Base-by-base conservation (phyloP, 2,329 filamentous ascomycete species). In the Pseudogymnoascus sp. region DNA sequence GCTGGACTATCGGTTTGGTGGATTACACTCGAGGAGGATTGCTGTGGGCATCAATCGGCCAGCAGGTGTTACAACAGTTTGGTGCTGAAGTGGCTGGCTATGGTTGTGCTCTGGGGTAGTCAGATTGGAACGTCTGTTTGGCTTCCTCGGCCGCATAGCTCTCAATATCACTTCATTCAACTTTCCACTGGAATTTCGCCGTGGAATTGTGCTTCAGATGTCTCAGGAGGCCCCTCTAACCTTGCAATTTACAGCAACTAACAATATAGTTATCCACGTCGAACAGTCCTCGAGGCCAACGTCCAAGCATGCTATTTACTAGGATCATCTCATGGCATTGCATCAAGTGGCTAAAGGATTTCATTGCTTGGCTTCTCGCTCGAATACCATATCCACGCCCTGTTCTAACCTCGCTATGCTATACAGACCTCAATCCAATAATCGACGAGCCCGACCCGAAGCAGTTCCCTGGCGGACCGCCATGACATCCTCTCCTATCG, bases 151-250 rank as follows among this genome's bases (percentile, higher is more conserved):
- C 58, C 33, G 35, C 58, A 59, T 59, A 59, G 58, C 38, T 59
- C 35, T 59, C 58, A 59, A 59, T 59, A 59, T 41, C 58, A 59
- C 58, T 59, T 39, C 38, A 39, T 41, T 59, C 58, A 59, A 59
- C 35, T 55, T 55, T 33, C 5, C 48, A 29, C 48, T 21, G 33
- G 29, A 29, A 55, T 33, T 7, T 15, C 48, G n/a, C 29, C 15
- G 48, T 55, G 31, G 48, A 55, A 55, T 55, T 55, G 48, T 55
- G 48, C 15, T 55, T 55, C 48, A 35, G 33, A 33, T 15, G 17
- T 9, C 15, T 21, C 29, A 13, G 48, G 48, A 10, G n/a, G 33
- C 15, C 9, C 4, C 29, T 55, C 48, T 33, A 55, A 55, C 48
- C 29, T 2, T 55, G 29, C 48, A 21, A 35, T 33, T 7, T 9